Conservation (phyloP, 768 basidiomycete species). For the Wakefieldia striispora region DNA sequence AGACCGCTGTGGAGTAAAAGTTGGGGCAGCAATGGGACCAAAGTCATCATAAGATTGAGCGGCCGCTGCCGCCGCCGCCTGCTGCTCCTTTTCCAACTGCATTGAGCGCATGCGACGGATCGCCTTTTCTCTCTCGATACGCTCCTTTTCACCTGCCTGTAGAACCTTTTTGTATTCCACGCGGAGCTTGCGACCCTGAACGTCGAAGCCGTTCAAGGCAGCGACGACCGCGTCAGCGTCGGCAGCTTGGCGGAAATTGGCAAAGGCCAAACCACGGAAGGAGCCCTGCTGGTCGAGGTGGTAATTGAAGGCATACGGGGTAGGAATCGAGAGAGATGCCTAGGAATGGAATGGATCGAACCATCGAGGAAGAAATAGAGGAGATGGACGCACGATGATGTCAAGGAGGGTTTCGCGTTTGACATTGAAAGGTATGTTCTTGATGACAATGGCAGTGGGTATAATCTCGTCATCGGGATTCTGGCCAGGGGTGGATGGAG, state of each 20-base stretch:
- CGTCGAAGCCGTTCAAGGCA: slow-evolving; percentile 94
- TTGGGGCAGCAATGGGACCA: slow-evolving; percentile 51
- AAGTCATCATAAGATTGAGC: slow-evolving; percentile 71
- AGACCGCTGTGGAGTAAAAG: slow-evolving; percentile 71
- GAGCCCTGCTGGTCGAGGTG: slow-evolving; percentile 95
- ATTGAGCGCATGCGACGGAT: slow-evolving; percentile 97
- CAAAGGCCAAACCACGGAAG: slow-evolving; percentile 97
- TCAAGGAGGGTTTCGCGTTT: slow-evolving; percentile 94
- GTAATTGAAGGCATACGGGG: slow-evolving; percentile 99
- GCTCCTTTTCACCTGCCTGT: slow-evolving; percentile 98
- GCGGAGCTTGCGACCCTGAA: slow-evolving; percentile 94
- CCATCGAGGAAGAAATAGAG: not conserved
- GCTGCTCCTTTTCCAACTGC: slow-evolving; percentile 86
- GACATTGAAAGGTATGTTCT: slow-evolving; percentile 99
- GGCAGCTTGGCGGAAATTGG: slow-evolving; percentile 88
- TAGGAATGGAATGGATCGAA: slow-evolving; percentile 31
- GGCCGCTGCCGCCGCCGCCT: slow-evolving; percentile 17
- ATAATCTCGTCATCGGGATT: slow-evolving; percentile 87
- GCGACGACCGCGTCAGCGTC: slow-evolving; percentile 96
- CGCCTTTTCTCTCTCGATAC: slow-evolving; percentile 98
- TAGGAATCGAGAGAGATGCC: slow-evolving; percentile 90
- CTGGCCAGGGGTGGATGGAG: slow-evolving; percentile 49
- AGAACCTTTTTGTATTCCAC: slow-evolving; percentile 99
- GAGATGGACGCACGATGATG: slow-evolving; percentile 75
- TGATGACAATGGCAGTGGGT: slow-evolving; percentile 99